These are phyloP conservation scores for Termitomyces sp. DNA, from an alignment of 768 basidiomycete genomes.

Conservation along the genomic window DNA sequence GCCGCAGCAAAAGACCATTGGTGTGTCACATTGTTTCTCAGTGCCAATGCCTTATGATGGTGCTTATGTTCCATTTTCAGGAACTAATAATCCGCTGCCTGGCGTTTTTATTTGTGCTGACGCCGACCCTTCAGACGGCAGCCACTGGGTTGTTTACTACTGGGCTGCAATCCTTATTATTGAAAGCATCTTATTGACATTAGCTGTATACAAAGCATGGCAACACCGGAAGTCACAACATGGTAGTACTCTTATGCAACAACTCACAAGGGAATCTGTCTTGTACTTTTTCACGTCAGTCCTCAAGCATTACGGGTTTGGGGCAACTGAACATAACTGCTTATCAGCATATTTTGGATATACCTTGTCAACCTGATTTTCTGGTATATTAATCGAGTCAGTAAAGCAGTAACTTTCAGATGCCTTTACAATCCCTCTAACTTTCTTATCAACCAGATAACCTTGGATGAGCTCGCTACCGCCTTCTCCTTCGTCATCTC, in stretches of 20 bases:
- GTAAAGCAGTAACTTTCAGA: no score
- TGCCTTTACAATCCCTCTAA: no score
- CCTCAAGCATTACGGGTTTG: not conserved
- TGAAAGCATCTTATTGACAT: constrained; percentile 28
- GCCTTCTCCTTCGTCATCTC: constrained; percentile 29
- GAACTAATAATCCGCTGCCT: constrained; percentile 29
- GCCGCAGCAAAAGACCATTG: constrained; percentile 20
- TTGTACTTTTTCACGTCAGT: constrained; percentile 34
- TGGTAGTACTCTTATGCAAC: constrained; percentile 25
- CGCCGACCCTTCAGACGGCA: constrained; percentile 26
- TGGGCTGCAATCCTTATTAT: constrained; percentile 27
- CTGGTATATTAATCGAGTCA: constrained; percentile 32
- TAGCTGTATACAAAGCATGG: constrained; percentile 32
- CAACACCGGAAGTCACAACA: constrained; percentile 20
- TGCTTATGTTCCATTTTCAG: constrained; percentile 14
- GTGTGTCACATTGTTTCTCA: constrained; percentile 12
- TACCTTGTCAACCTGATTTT: constrained; percentile 31
- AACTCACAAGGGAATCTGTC: constrained; percentile 29
- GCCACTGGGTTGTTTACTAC: constrained; percentile 33
- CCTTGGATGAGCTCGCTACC: constrained; percentile 31
- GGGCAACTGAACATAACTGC: not conserved
- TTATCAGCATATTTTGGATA: constrained; percentile 31
- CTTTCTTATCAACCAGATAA: constrained; percentile 18
- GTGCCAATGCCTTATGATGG: not conserved
- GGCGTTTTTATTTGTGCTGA: constrained; percentile 35